phyloP scores from a whole-genome alignment of 352 stramenopile genomes.

The Proteromonas lacertae region DNA sequence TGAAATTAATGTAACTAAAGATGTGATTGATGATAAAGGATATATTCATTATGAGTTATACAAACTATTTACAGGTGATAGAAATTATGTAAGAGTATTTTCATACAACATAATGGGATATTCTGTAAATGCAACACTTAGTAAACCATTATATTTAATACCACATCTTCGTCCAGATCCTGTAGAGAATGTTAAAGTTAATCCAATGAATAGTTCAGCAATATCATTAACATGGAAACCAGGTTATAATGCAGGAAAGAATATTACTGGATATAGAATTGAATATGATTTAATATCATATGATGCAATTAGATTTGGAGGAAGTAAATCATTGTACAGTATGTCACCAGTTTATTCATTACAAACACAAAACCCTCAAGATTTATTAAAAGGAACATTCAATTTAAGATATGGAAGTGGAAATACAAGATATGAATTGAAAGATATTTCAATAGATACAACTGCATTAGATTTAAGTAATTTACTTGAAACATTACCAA shows the following conservation, averaged over 20 bases:
- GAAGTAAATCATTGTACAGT: too few relatives aligned
- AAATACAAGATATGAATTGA: too few relatives aligned
- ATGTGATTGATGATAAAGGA: conserved; percentile 27
- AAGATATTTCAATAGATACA: too few relatives aligned
- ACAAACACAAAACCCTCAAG: too few relatives aligned
- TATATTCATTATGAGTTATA: conserved; percentile 30
- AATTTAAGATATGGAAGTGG: too few relatives aligned
- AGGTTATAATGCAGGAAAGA: conserved; percentile 33
- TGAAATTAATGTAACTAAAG: conserved; percentile 24
- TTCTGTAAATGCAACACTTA: conserved; percentile 22
- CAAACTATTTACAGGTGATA: conserved; percentile 21
- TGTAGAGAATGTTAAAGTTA: conserved; percentile 15
- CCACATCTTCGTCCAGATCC: conserved; percentile 30
- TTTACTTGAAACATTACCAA: conserved; percentile 28
- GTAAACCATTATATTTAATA: conserved; percentile 20
- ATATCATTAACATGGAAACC: conserved; percentile 6
- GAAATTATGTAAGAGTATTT: conserved; percentile 50
- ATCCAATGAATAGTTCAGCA: too few relatives aligned
- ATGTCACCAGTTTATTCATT: too few relatives aligned
- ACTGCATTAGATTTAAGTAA: conserved; percentile 29
- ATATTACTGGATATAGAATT: conserved; percentile 51
- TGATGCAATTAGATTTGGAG: too few relatives aligned
- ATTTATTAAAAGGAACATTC: too few relatives aligned
- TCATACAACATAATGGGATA: conserved; percentile 63
- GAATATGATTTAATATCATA: too few relatives aligned